Evolutionary conservation across 306 rosid genomes (phyloP), one percentile per base, ranked within the genome.

Genomic region (Nissolia schottii): DNA sequence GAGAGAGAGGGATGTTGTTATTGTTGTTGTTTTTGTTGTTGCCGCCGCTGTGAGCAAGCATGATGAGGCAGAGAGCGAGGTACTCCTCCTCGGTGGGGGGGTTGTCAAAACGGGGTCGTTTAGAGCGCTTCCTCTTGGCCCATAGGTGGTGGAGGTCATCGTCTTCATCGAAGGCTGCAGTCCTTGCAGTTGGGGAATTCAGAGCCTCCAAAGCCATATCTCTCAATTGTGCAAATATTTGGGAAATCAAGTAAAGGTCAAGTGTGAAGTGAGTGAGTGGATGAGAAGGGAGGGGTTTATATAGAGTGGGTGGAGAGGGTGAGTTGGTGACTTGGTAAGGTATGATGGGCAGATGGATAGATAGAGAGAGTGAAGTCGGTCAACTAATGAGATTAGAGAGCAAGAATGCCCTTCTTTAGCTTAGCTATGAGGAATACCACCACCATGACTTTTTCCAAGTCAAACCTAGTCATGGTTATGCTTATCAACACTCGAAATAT

Each of bases 41-140:
- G 76, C 53, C 27, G 7, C 85, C 84, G 71, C 96, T 79, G 4
- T 86, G 96, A 2, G 98, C 95, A 0, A 94, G 88, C 95, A 94
- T 91, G 93, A 94, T 82, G 77, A 93, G 99, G 67, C 99, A 94
- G 70, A 94, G 92, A 74, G 99, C 99, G 10, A 94, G 88, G 58
- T 94, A 91, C 69, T 94, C 97, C 58, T 94, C 99, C 6, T 94
- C 97, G 0, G 95, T 58, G 0, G 90, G 67, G 0, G 86, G 79
- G 41, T 70, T 77, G 1, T 82, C 87, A 1, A 75, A 3, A 35
- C 87, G 93, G 0, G 85, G 86, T 31, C 88, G 88, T 64, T 74
- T 85, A 0, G 97, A 89, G 48, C 97, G 91, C 78, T 91, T 91
- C 23, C 91, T 59, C 51, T 88, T 94, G 0, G 87, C 32, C 86